Evolutionary conservation across 2,329 filamentous ascomycete genomes (phyloP).

Genomic region (Stagonosporopsis tanaceti): DNA sequence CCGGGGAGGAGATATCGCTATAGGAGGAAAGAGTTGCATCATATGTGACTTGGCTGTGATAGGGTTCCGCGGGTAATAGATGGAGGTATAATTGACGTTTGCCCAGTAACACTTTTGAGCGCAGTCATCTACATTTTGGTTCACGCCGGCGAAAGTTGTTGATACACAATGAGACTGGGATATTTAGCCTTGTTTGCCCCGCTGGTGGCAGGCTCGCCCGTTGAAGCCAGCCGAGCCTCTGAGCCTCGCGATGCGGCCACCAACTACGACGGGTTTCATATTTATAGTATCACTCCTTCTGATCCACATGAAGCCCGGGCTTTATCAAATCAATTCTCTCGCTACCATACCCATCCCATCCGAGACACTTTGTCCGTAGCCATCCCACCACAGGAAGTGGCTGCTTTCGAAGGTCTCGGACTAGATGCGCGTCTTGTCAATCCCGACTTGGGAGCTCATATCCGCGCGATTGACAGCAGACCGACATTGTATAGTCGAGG

Average conservation of each 20-base stretch:
- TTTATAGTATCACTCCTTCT: conserved; percentile 30
- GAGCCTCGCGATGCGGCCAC: conserved; percentile 7
- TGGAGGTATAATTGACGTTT: not conserved
- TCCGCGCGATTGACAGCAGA: conserved; percentile 37
- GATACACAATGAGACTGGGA: conserved; percentile 22
- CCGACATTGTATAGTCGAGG: conserved; percentile 21
- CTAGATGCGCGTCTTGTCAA: conserved; percentile 53
- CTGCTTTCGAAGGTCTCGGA: conserved; percentile 48
- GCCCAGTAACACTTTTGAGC: too few relatives aligned
- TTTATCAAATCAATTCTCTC: conserved; percentile 24
- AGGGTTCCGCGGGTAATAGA: not conserved
- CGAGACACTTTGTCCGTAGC: conserved; percentile 42
- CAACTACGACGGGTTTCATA: conserved; percentile 31
- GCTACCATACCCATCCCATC: conserved; percentile 31
- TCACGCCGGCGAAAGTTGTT: not conserved
- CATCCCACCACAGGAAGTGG: conserved; percentile 51
- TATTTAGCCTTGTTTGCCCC: conserved; percentile 19
- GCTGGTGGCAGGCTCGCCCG: conserved; percentile 23
- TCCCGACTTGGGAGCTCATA: conserved; percentile 54
- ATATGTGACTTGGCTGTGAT: not conserved
- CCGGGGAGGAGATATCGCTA: not conserved
- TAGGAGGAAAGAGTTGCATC: not conserved
- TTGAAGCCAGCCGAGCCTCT: conserved; percentile 2
- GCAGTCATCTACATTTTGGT: not conserved
- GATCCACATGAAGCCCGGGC: conserved; percentile 27